Evolutionary conservation across 2,329 filamentous ascomycete species (phyloP), one percentile per base, ranked within the genome.

Genomic region (Conoideocrella luteorostrata): DNA sequence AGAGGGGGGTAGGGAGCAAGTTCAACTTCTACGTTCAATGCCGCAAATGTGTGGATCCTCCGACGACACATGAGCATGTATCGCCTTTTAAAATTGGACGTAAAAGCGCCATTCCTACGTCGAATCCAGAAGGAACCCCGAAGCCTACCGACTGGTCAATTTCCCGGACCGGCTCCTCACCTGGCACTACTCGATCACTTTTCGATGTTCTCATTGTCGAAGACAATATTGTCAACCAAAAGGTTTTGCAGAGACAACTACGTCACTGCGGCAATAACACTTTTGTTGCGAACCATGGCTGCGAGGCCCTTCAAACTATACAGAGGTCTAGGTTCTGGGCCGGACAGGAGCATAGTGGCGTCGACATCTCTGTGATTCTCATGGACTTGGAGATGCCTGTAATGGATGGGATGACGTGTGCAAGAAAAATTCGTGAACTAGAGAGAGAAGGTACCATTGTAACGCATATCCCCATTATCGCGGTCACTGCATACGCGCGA

Each of bases 361-460:
- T 71, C 7, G 72, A 80, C 38, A 72, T 86, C 20, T 78, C 79
- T 7, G 71, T 88, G 36, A 81, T 90, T 11, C 62, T 90, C 5
- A 88, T 90, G 85, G 86, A 90, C 56, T 71, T 88, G 38, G 85
- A 89, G 56, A 90, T 90, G 86, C 86, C 86, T 1, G 74, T 88
- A 34, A 89, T 89, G 86, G 84, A 90, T 54, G 86, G 86, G 28
- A 77, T 86, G 61, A 84, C 83, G 2, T 88, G 85, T 50, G 81
- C 85, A 11, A 71, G 74, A 33, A 76, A 70, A 47, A 88, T 91
- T 42, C 75, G 86, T 15, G 74, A 83, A 47, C 68, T 86, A 15
- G 84, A 90, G 58, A 66, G 65, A 39, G 70, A 77, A 42, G 78
- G 79, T 17, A 76, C 71, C 24, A 75, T 86, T 38, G 69, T 74